Percentiles rank a stretch among this genome's conserved stretches.
phyloP scores from a whole-genome alignment of 129 eudicot species.

The Flaveria ramosissima region DNA sequence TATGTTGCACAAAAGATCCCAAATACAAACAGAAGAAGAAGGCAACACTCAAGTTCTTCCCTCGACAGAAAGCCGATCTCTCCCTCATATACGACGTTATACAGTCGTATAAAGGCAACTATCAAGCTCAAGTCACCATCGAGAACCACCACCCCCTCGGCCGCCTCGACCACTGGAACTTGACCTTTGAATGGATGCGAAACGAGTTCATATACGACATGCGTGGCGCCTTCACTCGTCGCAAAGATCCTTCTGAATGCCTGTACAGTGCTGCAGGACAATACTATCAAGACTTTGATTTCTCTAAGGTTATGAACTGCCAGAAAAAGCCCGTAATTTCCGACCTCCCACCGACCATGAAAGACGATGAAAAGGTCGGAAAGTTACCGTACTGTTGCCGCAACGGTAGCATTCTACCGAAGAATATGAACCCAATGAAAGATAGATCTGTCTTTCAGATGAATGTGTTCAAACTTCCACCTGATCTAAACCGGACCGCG shows the following conservation, averaged over 20 bases:
- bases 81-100: conserved; percentile 69
- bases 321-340: conserved; percentile 61
- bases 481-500: conserved; percentile 77
- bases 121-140: conserved; percentile 80
- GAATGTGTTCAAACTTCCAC: conserved; percentile 79
- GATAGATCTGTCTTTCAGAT: conserved; percentile 65
- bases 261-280: conserved; percentile 70
- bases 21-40: conserved; percentile 50
- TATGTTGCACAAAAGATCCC: conserved; percentile 76
- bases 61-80: conserved; percentile 65
- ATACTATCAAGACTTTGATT: conserved; percentile 73
- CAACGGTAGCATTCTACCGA: conserved; percentile 66
- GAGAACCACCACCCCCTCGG: conserved; percentile 87
- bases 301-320: conserved; percentile 63
- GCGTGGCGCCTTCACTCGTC: conserved; percentile 79
- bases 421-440: conserved; percentile 60
- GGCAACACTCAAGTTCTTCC: conserved; percentile 42
- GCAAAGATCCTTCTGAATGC: conserved; percentile 67
- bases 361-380: conserved; percentile 68
- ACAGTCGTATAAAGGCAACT: conserved; percentile 52
- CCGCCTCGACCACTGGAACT: conserved; percentile 91
- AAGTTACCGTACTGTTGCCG: conserved; percentile 78
- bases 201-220: conserved; percentile 80
- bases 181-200: conserved; percentile 97
- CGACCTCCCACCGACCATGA: conserved; percentile 64